Evolutionary conservation across 2,329 filamentous ascomycete species (phyloP).

Genomic region (Cercospora sp.): DNA sequence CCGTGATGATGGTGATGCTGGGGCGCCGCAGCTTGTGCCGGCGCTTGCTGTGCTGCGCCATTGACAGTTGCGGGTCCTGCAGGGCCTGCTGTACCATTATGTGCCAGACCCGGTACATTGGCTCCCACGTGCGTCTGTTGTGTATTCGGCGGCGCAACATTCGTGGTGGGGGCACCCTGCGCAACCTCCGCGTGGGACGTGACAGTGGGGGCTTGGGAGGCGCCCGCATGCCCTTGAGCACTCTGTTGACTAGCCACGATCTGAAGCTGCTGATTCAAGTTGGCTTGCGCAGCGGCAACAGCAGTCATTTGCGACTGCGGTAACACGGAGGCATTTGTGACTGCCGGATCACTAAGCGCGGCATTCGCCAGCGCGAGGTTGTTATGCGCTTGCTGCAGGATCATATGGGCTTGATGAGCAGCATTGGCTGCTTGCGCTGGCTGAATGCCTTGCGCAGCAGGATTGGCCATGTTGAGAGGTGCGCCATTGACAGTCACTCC

Average conservation of each 20-base stretch:
- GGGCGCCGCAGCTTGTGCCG: constrained; percentile 37
- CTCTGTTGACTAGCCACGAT: constrained; percentile 19
- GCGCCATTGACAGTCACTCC: constrained; percentile 10
- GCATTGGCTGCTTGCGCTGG: constrained; percentile 16
- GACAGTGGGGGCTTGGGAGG: neutral
- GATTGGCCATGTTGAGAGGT: constrained; percentile 17
- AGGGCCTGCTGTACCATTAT: neutral
- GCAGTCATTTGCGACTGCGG: constrained; percentile 22
- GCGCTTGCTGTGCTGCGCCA: constrained; percentile 19
- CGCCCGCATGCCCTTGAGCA: constrained; percentile 11
- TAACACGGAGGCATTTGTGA: constrained; percentile 9
- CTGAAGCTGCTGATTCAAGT: constrained; percentile 22
- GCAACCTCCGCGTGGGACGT: neutral
- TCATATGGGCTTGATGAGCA: constrained; percentile 21
- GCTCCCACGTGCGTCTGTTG: neutral
- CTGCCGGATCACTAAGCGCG: constrained; percentile 19
- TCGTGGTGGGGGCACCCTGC: constrained; percentile 2
- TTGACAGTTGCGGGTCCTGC: constrained; percentile 6
- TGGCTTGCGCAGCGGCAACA: constrained; percentile 22
- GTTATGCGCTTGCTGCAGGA: constrained; percentile 26
- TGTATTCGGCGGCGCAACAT: constrained; percentile 4
- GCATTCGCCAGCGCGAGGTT: constrained; percentile 23
- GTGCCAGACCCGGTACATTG: neutral
- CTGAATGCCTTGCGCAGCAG: constrained; percentile 8
- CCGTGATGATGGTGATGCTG: constrained; percentile 33